These are phyloP conservation scores for Ambrosiella beaveri DNA, from an alignment of 2,329 filamentous ascomycete genomes.

Conservation along the genomic window DNA sequence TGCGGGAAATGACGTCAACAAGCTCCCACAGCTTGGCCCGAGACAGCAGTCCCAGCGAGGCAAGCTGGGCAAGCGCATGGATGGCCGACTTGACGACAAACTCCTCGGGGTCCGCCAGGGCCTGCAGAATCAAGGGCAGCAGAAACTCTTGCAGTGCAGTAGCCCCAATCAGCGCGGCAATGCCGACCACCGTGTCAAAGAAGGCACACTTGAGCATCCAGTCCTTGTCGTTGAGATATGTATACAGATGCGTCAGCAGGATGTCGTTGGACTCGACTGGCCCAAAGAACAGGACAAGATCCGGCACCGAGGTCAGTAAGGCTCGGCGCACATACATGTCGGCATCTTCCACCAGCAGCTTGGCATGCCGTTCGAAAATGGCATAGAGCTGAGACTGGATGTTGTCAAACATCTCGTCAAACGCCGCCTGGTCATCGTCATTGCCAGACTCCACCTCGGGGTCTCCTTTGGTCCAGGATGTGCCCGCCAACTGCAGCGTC, in stretches of 20 bases:
- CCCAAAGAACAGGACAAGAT: conserved; percentile 87
- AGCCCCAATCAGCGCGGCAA: conserved; percentile 77
- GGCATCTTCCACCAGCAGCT: conserved; percentile 70
- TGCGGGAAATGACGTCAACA: conserved; percentile 64
- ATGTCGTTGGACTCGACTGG: conserved; percentile 86
- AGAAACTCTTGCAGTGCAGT: conserved; percentile 89
- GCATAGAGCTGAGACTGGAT: conserved; percentile 69
- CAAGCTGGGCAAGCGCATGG: conserved; percentile 74
- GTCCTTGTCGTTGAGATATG: conserved; percentile 87
- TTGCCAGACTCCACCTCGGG: conserved; percentile 60
- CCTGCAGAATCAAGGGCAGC: conserved; percentile 86
- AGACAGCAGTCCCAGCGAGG: conserved; percentile 72
- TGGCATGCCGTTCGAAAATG: conserved; percentile 75
- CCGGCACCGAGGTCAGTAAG: conserved; percentile 79
- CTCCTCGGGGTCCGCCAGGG: conserved; percentile 80
- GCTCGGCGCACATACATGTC: conserved; percentile 77
- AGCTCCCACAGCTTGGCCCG: conserved; percentile 74
- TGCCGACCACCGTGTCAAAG: conserved; percentile 86
- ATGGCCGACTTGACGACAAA: conserved; percentile 85
- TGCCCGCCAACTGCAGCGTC: conserved; percentile 63
- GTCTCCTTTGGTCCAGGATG: conserved; percentile 55
- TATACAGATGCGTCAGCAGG: conserved; percentile 89
- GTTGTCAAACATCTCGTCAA: conserved; percentile 73
- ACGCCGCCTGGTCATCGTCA: conserved; percentile 45
- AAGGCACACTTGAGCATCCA: conserved; percentile 96